Evolutionary conservation across 305 asterid species (phyloP), one percentile per base, ranked within the genome.

Genomic region (Andrographis paniculata): DNA sequence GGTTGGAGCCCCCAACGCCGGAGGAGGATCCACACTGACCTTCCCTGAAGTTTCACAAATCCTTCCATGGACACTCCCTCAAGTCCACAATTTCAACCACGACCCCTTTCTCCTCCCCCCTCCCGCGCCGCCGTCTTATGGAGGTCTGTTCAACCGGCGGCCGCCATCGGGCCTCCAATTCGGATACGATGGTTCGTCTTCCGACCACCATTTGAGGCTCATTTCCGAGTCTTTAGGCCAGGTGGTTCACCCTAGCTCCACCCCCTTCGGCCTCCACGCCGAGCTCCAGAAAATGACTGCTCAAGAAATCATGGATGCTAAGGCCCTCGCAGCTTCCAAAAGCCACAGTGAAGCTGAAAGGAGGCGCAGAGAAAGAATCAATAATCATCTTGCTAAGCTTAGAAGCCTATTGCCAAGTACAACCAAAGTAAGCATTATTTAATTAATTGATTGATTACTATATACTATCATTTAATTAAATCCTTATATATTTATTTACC

Each of bases 311-410:
- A 89, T 89, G 95, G 98, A 85, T 46, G 95, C 95, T 0, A 89
- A 89, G 47, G 98, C 95, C 4, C 87, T 86, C 9, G 98, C 95
- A 6, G 98, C 98, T 3, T 89, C 95, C 0, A 89, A 89, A 44
- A 85, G 93, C 53, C 98, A 89, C 23, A 89, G 98, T 39, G 98
- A 89, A 68, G 98, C 98, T 20, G 98, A 89, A 65, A 74, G 98
- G 53, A 74, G 98, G 46, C 66, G 98, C 10, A 69, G 98, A 56
- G 98, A 85, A 59, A 82, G 98, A 51, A 89, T 89, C 61, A 89
- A 89, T 48, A 89, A 82, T 42, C 98, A 89, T 71, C 82, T 89
- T 24, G 91, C 94, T 33, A 79, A 78, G 71, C 93, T 89, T 27
- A 70, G 98, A n/a, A 89, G 94, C 77, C 72, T 89, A 48, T 91